Evolutionary conservation across 257 asterid species (phyloP).

Genomic region (Nicotiana noctiflora): DNA sequence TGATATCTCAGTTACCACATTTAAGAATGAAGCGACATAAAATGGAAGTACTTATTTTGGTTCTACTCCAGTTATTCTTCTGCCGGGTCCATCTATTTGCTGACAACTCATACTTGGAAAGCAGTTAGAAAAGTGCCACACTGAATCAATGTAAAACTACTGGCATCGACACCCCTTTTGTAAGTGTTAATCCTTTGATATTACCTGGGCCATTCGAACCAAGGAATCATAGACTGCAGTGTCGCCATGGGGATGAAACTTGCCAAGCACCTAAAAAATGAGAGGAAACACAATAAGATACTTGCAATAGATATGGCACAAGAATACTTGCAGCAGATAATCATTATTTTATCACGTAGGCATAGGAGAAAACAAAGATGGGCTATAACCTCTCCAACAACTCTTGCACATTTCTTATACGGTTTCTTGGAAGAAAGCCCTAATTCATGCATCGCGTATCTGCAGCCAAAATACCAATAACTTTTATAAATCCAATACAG

Average conservation of each 20-base stretch:
- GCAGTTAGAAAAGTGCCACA: neutral
- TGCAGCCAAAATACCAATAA: slow-evolving; percentile 20
- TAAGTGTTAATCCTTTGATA: neutral
- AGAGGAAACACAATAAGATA: slow-evolving; percentile 7
- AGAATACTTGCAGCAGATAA: neutral
- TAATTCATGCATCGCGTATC: slow-evolving; percentile 95
- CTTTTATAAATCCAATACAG: neutral
- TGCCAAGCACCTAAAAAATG: slow-evolving; percentile 74
- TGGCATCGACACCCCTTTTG: neutral
- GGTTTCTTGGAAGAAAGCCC: slow-evolving; percentile 94
- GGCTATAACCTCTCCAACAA: slow-evolving; percentile 89
- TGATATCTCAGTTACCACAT: neutral
- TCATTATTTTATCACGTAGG: neutral
- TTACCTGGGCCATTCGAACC: slow-evolving; percentile 99
- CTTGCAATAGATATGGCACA: neutral
- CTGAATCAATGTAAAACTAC: neutral
- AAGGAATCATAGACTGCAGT: slow-evolving; percentile 91
- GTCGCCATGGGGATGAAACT: slow-evolving; percentile 97
- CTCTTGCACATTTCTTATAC: slow-evolving; percentile 94
- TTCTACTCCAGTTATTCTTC: neutral
- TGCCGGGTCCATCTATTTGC: neutral
- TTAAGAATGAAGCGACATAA: neutral
- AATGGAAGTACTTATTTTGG: neutral
- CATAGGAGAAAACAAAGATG: slow-evolving; percentile 1
- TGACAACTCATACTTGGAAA: neutral